A percentile compares a stretch with the other conserved stretches of the same genome.
Evolutionary conservation across 1,284 basidiomycete genomes (phyloP).

Genomic region (Boletus coffeatus): DNA sequence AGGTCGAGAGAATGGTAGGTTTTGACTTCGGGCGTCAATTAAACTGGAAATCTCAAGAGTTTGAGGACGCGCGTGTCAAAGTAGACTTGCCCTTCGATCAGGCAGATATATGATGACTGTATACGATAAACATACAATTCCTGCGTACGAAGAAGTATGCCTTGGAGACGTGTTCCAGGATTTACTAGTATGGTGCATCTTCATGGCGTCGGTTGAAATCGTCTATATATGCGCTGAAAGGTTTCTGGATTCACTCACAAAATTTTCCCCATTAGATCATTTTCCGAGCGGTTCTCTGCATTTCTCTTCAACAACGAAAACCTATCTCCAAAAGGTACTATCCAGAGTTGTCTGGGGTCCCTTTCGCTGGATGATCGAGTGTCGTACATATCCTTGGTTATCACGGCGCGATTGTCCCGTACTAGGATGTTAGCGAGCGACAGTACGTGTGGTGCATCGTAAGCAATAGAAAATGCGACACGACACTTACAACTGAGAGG

Average conservation of each 20-base stretch:
- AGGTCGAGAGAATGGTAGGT: conserved; percentile 69
- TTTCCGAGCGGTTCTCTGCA: not conserved
- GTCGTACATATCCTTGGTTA: conserved; percentile 62
- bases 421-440: conserved; percentile 3
- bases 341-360: not conserved
- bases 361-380: not conserved
- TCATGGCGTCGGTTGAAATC: conserved; percentile 57
- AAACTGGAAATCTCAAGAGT: conserved; percentile 80
- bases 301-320: not conserved
- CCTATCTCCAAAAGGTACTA: not conserved
- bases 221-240: not conserved
- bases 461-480: conserved; percentile 13
- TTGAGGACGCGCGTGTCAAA: conserved; percentile 77
- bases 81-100: conserved; percentile 79
- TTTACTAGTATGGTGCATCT: conserved; percentile 83
- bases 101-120: conserved; percentile 74
- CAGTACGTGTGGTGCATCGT: conserved; percentile 11
- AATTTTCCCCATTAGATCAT: not conserved
- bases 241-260: not conserved
- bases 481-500: conserved; percentile 58
- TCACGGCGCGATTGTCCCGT: conserved; percentile 68
- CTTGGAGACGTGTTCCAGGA: conserved; percentile 78
- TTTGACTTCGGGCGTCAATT: conserved; percentile 79
- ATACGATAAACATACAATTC: conserved; percentile 73
- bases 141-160: conserved; percentile 66